Evolutionary conservation across 495 filamentous ascomycete species (phyloP).

Genomic region (Aspergillus biplanus): DNA sequence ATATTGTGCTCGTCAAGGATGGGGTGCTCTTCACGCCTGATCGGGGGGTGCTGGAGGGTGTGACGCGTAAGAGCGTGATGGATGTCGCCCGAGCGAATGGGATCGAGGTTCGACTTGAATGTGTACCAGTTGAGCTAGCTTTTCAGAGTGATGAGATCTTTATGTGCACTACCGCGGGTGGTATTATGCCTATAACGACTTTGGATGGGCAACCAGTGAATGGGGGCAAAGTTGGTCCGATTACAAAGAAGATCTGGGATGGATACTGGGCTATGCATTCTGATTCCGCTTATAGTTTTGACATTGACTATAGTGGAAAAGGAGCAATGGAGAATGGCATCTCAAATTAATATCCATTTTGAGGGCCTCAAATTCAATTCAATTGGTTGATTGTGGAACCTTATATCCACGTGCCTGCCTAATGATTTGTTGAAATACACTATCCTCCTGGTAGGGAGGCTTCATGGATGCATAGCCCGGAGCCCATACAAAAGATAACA

Average conservation of each 20-base stretch:
- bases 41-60: conserved; percentile 38
- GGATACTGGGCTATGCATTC: conserved; percentile 44
- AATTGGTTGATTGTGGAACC: too few species aligned
- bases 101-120: conserved; percentile 31
- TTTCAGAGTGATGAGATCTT: conserved; percentile 42
- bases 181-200: conserved; percentile 43
- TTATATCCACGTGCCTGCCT: too few species aligned
- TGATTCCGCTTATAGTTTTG: conserved; percentile 34
- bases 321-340: background rate
- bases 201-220: conserved; percentile 39
- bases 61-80: conserved; percentile 39
- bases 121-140: conserved; percentile 34
- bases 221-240: conserved; percentile 38
- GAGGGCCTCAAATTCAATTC: too few species aligned
- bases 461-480: too few species aligned
- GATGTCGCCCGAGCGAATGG: conserved; percentile 30
- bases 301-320: conserved; percentile 6
- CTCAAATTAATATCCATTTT: too few species aligned
- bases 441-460: too few species aligned
- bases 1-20: conserved; percentile 35
- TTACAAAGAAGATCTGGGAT: conserved; percentile 47
- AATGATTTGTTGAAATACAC: too few species aligned
- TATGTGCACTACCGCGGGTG: conserved; percentile 44
- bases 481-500: too few species aligned
- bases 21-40: conserved; percentile 37